Evolutionary conservation across 1,139 yeast species (phyloP).

Genomic region (Blastobotrys malaysiensis): DNA sequence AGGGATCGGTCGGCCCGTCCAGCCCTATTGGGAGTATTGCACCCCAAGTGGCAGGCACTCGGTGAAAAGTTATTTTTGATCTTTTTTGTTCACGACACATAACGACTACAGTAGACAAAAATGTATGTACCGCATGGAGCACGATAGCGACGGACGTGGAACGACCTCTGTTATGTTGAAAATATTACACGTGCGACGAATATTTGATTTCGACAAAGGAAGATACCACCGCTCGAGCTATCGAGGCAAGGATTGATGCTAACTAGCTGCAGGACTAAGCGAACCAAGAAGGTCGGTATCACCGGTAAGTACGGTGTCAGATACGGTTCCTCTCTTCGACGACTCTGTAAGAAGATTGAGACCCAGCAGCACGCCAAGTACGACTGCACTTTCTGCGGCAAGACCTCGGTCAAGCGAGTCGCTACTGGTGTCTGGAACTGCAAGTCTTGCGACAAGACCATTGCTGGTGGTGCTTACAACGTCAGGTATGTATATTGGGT

Average conservation of each 20-base stretch:
- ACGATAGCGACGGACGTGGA: background rate
- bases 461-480: constrained; percentile 99
- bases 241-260: too few species aligned
- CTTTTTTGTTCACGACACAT: background rate
- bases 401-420: constrained; percentile 96
- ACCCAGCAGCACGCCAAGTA: constrained; percentile 98
- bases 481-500: constrained; percentile 44
- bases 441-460: constrained; percentile 89
- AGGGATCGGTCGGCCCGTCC: too few species aligned
- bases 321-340: constrained; percentile 99
- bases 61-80: background rate
- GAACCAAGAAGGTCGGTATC: constrained; percentile 99
- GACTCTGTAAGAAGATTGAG: constrained; percentile 99
- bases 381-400: constrained; percentile 99
- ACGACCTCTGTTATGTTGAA: background rate
- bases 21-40: background rate
- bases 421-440: constrained; percentile 99
- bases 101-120: background rate
- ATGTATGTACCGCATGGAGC: background rate
- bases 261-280: constrained; percentile 69
- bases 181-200: too few species aligned
- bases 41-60: background rate
- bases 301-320: constrained; percentile 99
- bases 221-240: too few species aligned
- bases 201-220: background rate